Base-by-base conservation (phyloP, 1,139 yeast species). In the Magnusiomyces paraingens region DNA sequence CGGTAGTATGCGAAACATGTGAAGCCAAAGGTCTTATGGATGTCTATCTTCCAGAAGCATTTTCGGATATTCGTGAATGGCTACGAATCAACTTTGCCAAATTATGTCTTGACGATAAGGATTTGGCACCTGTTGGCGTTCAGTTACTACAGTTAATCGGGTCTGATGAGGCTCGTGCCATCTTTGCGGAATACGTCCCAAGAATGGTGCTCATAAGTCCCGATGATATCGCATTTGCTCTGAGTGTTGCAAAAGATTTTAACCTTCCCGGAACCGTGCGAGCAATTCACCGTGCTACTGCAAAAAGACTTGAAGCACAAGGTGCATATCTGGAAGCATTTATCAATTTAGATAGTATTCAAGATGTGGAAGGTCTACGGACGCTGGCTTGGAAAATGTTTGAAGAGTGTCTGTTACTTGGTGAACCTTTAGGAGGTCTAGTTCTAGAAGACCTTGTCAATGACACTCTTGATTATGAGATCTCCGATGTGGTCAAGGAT, bases 161-260 rank as follows among this genome's bases (percentile, higher is more conserved):
- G n/a, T 57, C 59, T 8, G 43, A 36, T 5, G 58, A 57, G 26
- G 67, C 81, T 32, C 72, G 77, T 58, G 73, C 73, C 48, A 77
- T 80, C 1, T 74, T 88, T 42, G 78, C 82, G 2, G 82, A 81
- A 52, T 75, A 79, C 53, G 70, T 88, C 40, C 90, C 91, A n/a
- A 71, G 70, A 10, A 84, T 76, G 62, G 73, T 81, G 43, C 53
- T 58, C 40, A 49, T 76, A 50, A 79, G 83, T 6, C 84, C 83
- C 61, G 93, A 85, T 63, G 95, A 87, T 62, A 74, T 85, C 59
- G 94, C 86, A 65, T 86, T 95, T 94, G 81, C 85, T 35, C 71
- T 87, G 52, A 79, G 87, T 0, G 73, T 76, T 18, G 78, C 82
- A 61, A 74, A 78, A 44, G 70, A 72, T 53, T 65, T 76, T 46